Evolutionary conservation across 306 rosid species (phyloP), one percentile per base, ranked within the genome.

Genomic region (Cucurbita maxima): DNA sequence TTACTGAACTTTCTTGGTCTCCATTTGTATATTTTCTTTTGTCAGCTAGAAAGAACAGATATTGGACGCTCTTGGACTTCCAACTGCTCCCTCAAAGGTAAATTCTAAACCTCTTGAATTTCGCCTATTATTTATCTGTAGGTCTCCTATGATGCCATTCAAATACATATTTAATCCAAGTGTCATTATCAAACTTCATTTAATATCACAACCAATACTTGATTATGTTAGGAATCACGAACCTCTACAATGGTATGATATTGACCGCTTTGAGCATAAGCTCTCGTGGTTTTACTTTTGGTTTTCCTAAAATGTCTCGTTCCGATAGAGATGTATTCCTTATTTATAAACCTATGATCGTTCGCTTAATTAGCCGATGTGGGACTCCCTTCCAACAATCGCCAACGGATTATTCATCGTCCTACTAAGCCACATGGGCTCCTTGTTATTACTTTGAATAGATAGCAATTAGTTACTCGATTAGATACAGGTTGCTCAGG

Each of bases 41-140:
- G 74, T 30, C 15, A 10, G 30, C 22, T 70, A 30, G 44, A 25
- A 25, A 47, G 44, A 11, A 68, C 43, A 50, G 5, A 15, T 47
- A 50, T 50, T 30, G 58, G 20, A 70, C 9, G 44, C 25, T 70
- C 25, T 13, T 30, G 44, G 19, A 70, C 45, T 22, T 25, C 56
- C 74, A 70, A 70, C 74, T 30, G 55, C 74, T 70, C 59, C 58
- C 73, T 15, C 58, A 50, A 50, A 70, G 30, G 25, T 50, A 50
- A 43, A 48, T 7, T 70, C 25, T 50, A n/a, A 50, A 48, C 43
- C 45, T 14, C 58, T 50, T 68, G 73, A 69, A 25, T 69, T 69
- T 70, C 25, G 58, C 58, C n/a, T 47, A 50, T 69, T 50, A 14
- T 50, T 30, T 19, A 48, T 34, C 74, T 15, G 40, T 14, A 14